A percentile compares a stretch with the other conserved stretches of the same genome.
phyloP scores from a whole-genome alignment of 345 rosid genomes.

The Populus tremula region DNA sequence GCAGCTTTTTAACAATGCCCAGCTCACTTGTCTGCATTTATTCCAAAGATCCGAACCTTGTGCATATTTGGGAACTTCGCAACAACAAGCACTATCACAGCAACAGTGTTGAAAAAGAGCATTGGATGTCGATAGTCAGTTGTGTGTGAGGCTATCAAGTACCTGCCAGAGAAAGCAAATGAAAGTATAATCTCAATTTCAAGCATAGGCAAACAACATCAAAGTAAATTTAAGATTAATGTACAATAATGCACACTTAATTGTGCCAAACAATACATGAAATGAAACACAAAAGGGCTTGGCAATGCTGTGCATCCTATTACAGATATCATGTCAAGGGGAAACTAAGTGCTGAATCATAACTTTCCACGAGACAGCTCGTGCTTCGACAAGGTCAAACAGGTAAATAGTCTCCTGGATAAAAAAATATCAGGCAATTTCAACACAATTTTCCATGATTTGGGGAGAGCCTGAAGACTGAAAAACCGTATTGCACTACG shows the following conservation, averaged over 20 bases:
- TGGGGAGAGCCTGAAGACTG: neutral
- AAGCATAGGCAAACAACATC: neutral
- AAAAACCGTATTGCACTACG: neutral
- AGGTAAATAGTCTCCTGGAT: neutral
- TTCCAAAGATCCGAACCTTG: slow-evolving; percentile 98
- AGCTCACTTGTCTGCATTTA: slow-evolving; percentile 67
- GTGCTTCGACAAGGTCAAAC: neutral
- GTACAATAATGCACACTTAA: neutral
- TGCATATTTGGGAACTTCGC: slow-evolving; percentile 99
- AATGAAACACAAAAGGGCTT: neutral
- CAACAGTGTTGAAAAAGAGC: slow-evolving; percentile 87
- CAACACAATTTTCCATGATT: neutral
- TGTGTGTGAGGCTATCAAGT: slow-evolving; percentile 96
- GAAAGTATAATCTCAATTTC: neutral
- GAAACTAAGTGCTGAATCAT: neutral
- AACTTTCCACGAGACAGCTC: neutral
- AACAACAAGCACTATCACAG: slow-evolving; percentile 75
- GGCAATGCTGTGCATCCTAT: neutral
- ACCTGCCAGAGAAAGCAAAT: slow-evolving; percentile 40
- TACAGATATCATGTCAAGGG: neutral
- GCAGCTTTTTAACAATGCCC: slow-evolving; percentile 3
- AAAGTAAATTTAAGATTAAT: neutral
- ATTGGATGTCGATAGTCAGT: slow-evolving; percentile 90
- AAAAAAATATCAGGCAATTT: too few species aligned
- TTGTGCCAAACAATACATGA: neutral